Conservation (phyloP, 306 rosid genomes). For the Canavalia gladiata region DNA sequence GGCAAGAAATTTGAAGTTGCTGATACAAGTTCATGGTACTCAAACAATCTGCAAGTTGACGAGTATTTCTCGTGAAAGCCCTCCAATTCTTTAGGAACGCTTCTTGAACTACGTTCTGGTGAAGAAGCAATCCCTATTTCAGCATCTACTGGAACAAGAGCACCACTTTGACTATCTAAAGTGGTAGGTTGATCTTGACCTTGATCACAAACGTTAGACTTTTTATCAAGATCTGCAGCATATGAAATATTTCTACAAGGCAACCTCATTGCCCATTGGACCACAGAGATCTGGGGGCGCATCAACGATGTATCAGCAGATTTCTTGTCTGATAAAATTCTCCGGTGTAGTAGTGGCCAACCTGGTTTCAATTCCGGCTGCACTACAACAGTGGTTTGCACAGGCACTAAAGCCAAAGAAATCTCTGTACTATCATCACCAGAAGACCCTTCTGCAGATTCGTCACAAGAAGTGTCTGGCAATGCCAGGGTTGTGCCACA, state of each 20-base stretch:
- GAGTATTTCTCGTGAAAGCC: constrained; percentile 88
- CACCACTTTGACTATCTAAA: constrained; percentile 76
- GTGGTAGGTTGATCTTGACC: constrained; percentile 52
- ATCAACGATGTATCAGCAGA: constrained; percentile 47
- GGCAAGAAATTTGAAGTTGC: constrained; percentile 89
- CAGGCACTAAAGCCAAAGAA: constrained; percentile 84
- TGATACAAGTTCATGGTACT: constrained; percentile 72
- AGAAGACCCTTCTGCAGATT: constrained; percentile 56
- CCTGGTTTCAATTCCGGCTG: constrained; percentile 78
- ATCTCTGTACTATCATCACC: constrained; percentile 51
- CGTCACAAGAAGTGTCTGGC: constrained; percentile 51
- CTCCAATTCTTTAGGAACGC: constrained; percentile 74
- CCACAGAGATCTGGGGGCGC: constrained; percentile 70
- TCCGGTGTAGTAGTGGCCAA: constrained; percentile 86
- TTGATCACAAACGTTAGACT: constrained; percentile 44
- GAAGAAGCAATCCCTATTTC: constrained; percentile 54
- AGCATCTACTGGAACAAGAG: constrained; percentile 72
- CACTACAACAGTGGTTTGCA: constrained; percentile 53
- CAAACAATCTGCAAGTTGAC: constrained; percentile 79
- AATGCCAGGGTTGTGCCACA: constrained; percentile 56
- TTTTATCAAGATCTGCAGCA: constrained; percentile 48
- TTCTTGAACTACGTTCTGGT: constrained; percentile 51
- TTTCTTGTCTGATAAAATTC: constrained; percentile 48
- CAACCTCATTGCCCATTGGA: constrained; percentile 96
- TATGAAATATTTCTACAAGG: constrained; percentile 66